Base-by-base conservation (phyloP, 2,329 filamentous ascomycete species). In the Alternaria angustiovoidea region DNA sequence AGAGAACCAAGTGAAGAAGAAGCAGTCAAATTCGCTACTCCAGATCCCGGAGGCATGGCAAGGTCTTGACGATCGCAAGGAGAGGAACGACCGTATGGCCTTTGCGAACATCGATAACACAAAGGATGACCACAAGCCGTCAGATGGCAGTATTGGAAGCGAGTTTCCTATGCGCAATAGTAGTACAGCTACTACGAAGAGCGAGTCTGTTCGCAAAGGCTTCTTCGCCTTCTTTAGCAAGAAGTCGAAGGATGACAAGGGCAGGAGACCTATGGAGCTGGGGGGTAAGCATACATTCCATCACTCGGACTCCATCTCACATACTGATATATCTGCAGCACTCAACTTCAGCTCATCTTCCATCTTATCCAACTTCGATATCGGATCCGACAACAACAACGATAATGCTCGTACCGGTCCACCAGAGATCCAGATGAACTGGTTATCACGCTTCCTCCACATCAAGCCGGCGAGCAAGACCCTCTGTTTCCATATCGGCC, bases 391-490 rank as follows among this genome's bases (percentile, higher is more conserved):
- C 9, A 59, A 62, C 18, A 59, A 63, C 80, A 58, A 54, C 86
- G 71, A 88, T 41, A 32, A 49, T 59, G 69, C 57, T 59, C 73
- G 65, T n/a, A 32, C 63, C 47, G 62, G 68, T 52, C 59, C 77
- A 57, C 61, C 75, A 55, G 67, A 81, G 65, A 65, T 74, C 89
- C 93, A 79, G 51, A 71, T 68, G 72, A 96, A 91, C 68, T 97
- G 94, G 94, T 86, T 98, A 54, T 90, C 92, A 30, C 91, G 92
- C 16, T 87, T 98, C 46, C 92, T 98, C 81, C 88, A 93, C 56
- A 90, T 97, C 74, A 97, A 95, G 76, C 94, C 94, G 1, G 91
- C 90, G 0, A 89, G 84, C 16, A 87, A 88, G 64, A 85, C 91
- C 28, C 79, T 97, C 16, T 95, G 93, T 75, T 89, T 97, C 75